These are phyloP conservation scores for Hydnum rufescens DNA, from an alignment of 768 basidiomycete species.

Conservation along the genomic window DNA sequence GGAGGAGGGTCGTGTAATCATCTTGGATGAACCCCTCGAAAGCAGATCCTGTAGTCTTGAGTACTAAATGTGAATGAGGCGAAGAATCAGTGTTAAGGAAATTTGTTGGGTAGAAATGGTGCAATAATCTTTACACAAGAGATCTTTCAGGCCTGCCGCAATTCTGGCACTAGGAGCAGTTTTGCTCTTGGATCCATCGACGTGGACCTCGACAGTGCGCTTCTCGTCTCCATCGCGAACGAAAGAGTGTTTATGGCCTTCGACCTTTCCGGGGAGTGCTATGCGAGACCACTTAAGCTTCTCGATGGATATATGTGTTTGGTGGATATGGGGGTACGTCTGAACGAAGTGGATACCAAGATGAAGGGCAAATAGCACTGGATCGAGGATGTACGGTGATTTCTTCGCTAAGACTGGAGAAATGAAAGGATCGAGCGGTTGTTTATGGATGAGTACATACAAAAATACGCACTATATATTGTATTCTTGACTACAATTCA, in stretches of 20 bases:
- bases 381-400: slow-evolving; percentile 66
- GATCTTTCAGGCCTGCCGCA: slow-evolving; percentile 51
- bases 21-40: slow-evolving; percentile 69
- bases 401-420: slow-evolving; percentile 47
- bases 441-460: background rate
- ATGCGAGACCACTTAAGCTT: slow-evolving; percentile 68
- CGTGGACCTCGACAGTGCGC: slow-evolving; percentile 35
- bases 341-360: slow-evolving; percentile 59
- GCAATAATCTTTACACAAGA: slow-evolving; percentile 39
- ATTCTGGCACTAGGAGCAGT: slow-evolving; percentile 41
- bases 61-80: slow-evolving; percentile 27
- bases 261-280: slow-evolving; percentile 22
- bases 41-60: slow-evolving; percentile 76
- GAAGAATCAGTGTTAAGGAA: too few relatives aligned
- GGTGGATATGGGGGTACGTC: slow-evolving; percentile 12
- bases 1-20: slow-evolving; percentile 66
- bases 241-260: slow-evolving; percentile 63
- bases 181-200: slow-evolving; percentile 47
- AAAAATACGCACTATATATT: slow-evolving; percentile 15
- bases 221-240: slow-evolving; percentile 83
- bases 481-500: slow-evolving; percentile 22
- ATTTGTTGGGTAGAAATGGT: too few relatives aligned
- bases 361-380: slow-evolving; percentile 76
- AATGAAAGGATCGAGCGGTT: background rate
- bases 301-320: slow-evolving; percentile 15